phyloP scores from a whole-genome alignment of 305 asterid genomes.

The Rubia tinctorum region DNA sequence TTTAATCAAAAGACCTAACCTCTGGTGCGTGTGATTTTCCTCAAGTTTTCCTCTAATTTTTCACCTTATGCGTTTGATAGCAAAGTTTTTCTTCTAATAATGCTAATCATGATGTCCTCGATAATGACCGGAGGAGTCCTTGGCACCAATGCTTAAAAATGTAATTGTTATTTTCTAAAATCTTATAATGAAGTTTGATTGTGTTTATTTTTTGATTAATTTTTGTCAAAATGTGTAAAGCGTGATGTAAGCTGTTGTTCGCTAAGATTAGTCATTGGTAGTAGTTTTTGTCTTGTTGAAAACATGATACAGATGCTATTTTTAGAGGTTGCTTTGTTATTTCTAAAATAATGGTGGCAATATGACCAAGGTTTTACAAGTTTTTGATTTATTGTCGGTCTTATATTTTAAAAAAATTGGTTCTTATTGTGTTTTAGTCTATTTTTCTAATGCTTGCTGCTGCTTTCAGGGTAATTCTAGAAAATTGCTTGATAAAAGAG shows the following conservation, averaged over 20 bases:
- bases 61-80: no score
- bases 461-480: conserved; percentile 84
- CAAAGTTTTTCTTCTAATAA: no score
- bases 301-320: not conserved
- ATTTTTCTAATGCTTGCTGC: not conserved
- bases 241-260: not conserved
- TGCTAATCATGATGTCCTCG: no score
- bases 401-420: not conserved
- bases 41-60: no score
- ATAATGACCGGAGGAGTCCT: no score
- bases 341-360: not conserved
- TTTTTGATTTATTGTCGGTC: not conserved
- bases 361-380: not conserved
- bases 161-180: no score
- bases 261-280: not conserved
- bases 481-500: conserved; percentile 69
- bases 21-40: no score
- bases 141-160: no score
- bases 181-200: no score
- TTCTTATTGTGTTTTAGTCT: not conserved
- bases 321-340: not conserved
- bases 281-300: not conserved
- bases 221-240: no score
- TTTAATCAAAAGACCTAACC: no score
- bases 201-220: no score